phyloP scores from a whole-genome alignment of 768 basidiomycete species.

The Boletus tomentosulus region DNA sequence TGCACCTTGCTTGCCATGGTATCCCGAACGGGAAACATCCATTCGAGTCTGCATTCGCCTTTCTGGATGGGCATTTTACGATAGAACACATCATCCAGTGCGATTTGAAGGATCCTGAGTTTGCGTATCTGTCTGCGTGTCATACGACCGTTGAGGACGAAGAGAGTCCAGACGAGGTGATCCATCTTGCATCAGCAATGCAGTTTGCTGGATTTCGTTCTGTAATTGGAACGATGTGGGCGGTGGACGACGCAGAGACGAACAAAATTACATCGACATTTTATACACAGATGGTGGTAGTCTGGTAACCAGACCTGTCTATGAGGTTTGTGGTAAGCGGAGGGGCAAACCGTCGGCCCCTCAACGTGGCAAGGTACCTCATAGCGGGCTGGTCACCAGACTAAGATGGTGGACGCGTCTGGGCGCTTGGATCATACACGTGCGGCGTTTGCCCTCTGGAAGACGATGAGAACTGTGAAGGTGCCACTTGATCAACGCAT shows the following conservation, averaged over 20 bases:
- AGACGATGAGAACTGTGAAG: not conserved
- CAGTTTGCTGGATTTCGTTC: slow-evolving; percentile 8
- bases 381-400: too few species aligned
- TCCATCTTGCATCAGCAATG: slow-evolving; percentile 5
- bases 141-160: slow-evolving; percentile 21
- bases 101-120: slow-evolving; percentile 5
- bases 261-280: not conserved
- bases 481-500: slow-evolving; percentile 3
- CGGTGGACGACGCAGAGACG: slow-evolving; percentile 8
- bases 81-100: slow-evolving; percentile 6
- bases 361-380: too few species aligned
- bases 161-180: slow-evolving; percentile 8
- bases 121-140: slow-evolving; percentile 24
- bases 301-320: too few species aligned
- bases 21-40: slow-evolving; percentile 6
- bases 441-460: slow-evolving; percentile 5
- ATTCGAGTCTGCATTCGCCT: slow-evolving; percentile 15
- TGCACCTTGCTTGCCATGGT: slow-evolving; percentile 27
- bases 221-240: slow-evolving; percentile 13
- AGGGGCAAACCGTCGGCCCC: too few species aligned
- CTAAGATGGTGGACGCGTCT: not conserved
- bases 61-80: slow-evolving; percentile 7
- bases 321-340: too few species aligned
- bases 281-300: not conserved
- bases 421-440: slow-evolving; percentile 2